Evolutionary conservation across 495 filamentous ascomycete genomes (phyloP), one percentile per base, ranked within the genome.

Genomic region (Neurospora sp.): DNA sequence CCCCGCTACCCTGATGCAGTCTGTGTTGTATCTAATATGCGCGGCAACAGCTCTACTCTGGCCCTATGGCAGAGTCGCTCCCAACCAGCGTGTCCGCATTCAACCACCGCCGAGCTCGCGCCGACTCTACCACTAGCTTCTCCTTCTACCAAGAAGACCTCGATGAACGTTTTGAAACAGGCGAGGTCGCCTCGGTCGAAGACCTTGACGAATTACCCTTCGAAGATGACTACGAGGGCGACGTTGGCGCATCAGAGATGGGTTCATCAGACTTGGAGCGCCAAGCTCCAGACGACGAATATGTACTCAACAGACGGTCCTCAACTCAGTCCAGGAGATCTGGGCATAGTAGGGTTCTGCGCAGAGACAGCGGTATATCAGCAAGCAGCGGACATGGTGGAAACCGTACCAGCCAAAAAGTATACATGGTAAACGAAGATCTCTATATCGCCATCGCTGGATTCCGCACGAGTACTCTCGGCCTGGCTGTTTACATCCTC

Each of bases 391-490:
- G 86, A n/a, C 85, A 85, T 77, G 86, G 85, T 36, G 87, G 85
- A 1, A 86, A 87, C 70, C 86, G 92, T 48, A 82, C 84, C 48
- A 95, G 87, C 76, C 96, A 99, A 77, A 98, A 97, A 81, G 87
- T 98, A 15, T 93, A 97, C 79, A 94, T 99, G 80, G 84, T 89
- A 39, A 96, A 92, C 40, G 96, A 99, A 83, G 96, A 99, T 79
- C 85, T 98, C 71, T 97, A 93, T 0, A 92, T 97, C 75, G 94
- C 93, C 62, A 90, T 98, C 77, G 91, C 96, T 24, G 96, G 96
- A 0, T 99, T 98, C 80, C 90, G 86, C 37, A 98, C 93, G 5
- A 93, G 89, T 72, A 75, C 80, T 10, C 40, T 88, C 39, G 94
- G 94, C 4, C 90, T 90, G 74, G 82, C 86, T 9, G 48, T 90